Base-by-base conservation (phyloP, 2,329 filamentous ascomycete genomes). In the Aspergillus terreus region DNA sequence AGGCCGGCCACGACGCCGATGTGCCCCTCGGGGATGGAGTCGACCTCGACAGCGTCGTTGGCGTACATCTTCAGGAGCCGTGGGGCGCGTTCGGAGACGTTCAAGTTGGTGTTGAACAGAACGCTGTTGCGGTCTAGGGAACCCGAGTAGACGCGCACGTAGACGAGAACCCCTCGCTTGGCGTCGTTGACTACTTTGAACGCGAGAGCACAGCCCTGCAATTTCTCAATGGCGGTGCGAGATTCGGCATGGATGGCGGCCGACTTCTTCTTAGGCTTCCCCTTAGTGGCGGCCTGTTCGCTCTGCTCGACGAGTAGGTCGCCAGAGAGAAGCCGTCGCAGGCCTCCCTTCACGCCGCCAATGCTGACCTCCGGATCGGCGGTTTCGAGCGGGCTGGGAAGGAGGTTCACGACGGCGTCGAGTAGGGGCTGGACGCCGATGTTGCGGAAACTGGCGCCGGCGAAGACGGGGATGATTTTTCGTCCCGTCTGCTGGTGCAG, bases 141-240 rank as follows among this genome's bases (percentile, higher is more conserved):
- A 9, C 94, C 94, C 23, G 90, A 88, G 70, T 97, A 97, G 6
- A 96, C 90, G 38, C 94, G 85, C 9, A 97, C 86, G 65, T 95
- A 97, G 56, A 95, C 91, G 53, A 97, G 79, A 49, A 95, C 86
- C 15, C 94, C 94, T 51, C 91, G 85, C 57, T 87, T 87, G 7
- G 88, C 77, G 63, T 97, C 92, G 58, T 92, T 87, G 57, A 94
- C 90, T 5, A 97, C 94, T 71, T 99, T 99, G 81, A 97, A 99
- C 6, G 86, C 86, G 21, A 89, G 70, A 1, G 84, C 85, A 60
- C 85, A 88, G 30, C 80, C 80, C 58, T 83, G 77, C 1, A 97
- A 82, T 14, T 87, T 88, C 23, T 78, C 71, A n/a, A 80, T 69
- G 11, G 71, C 58, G 23, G 62, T 62, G 32, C 64, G 64, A 6